phyloP scores from a whole-genome alignment of 1,139 yeast species.

The Yamadazyma sp. region DNA sequence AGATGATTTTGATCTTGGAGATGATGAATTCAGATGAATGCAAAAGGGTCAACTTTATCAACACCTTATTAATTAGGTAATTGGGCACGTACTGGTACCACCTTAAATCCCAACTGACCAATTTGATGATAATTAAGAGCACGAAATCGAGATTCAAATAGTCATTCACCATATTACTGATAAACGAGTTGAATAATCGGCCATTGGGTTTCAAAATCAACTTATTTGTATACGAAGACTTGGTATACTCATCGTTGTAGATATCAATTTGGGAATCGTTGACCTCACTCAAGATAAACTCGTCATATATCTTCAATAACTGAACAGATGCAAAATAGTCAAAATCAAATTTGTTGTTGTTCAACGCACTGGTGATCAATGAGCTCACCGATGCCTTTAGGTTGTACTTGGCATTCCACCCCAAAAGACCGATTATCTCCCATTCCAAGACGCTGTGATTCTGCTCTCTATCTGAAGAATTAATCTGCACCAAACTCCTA shows the following conservation, averaged over 20 bases:
- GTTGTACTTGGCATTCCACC: constrained; percentile 44
- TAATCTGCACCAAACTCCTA: constrained; percentile 28
- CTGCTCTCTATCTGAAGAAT: constrained; percentile 25
- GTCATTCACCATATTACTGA: constrained; percentile 19
- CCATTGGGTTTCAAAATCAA: constrained; percentile 31
- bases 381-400: constrained; percentile 40
- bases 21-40: constrained; percentile 35
- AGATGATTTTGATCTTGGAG: constrained; percentile 33
- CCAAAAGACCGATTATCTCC: constrained; percentile 42
- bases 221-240: constrained; percentile 32
- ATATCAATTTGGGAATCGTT: constrained; percentile 31
- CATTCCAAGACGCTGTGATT: constrained; percentile 46
- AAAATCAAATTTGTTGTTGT: constrained; percentile 33
- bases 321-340: constrained; percentile 42
- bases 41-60: constrained; percentile 29
- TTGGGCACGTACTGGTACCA: constrained; percentile 45
- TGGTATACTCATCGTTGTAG: constrained; percentile 31
- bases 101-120: constrained; percentile 40
- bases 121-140: constrained; percentile 32
- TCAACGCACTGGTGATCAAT: constrained; percentile 41
- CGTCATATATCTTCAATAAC: constrained; percentile 41
- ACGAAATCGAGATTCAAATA: constrained; percentile 37
- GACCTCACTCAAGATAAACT: constrained; percentile 38
- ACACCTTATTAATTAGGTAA: constrained; percentile 28
- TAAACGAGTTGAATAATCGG: constrained; percentile 24